Evolutionary conservation across 176 grass and related monocot genomes (phyloP), one percentile per base, ranked within the genome.

Genomic region (Oryza australiensis): DNA sequence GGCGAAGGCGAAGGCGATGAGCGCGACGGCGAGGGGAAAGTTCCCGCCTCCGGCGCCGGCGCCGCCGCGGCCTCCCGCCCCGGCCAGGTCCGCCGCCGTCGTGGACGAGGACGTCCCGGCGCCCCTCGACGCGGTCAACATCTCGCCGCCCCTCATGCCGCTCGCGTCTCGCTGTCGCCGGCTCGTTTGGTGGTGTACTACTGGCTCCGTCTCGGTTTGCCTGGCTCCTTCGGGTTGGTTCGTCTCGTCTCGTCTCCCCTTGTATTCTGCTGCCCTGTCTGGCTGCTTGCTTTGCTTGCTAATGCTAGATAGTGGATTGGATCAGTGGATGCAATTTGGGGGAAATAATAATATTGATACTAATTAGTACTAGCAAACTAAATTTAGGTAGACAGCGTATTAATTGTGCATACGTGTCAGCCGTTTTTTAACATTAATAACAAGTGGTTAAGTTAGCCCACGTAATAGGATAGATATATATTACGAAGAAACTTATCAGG

Each of bases 1-100:
- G 40, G 89, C 93, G 75, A 88, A 30, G 68, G 89, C 83, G 82
- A 94, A 94, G 85, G 93, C 93, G 70, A 94, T 70, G 66, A 94
- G 30, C 20, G 93, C 89, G 75, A 83, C 83, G 70, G 88, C 89
- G 87, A 94, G 93, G 57, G 92, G 89, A 66, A 94, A 82, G 80
- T 94, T 94, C 62, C 84, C 70, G 28, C 86, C 78, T 0, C 79
- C 62, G 5, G 26, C 73, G 13, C 30, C 72, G 33, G 48, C 15
- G 32, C 78, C 42, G 49, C 16, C 87, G n/a, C 22, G 7, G 3
- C 9, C 45, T 1, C 60, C 75, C 7, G 74, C 80, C 5, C 73
- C 84, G 23, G 74, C 84, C 79, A 86, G 60, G 46, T 38, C 37
- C 37, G 34, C 78, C 48, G 62, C 24, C 8, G 82, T 11, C 10